These are phyloP conservation scores for Hymenotorrendiella dingleyae DNA, from an alignment of 2,329 filamentous ascomycete species.

Conservation along the genomic window DNA sequence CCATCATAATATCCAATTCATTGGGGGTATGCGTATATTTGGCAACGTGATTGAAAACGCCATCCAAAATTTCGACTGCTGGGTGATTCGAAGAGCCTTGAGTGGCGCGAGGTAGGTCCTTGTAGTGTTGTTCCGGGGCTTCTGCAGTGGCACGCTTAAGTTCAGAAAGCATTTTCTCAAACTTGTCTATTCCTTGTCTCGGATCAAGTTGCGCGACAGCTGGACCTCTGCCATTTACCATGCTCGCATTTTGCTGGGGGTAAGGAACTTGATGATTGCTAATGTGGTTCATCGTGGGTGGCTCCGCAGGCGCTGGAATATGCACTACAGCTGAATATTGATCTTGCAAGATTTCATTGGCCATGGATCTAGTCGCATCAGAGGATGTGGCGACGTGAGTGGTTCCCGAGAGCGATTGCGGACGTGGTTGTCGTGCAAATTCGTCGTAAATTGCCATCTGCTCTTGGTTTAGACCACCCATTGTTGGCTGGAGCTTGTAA, in stretches of 20 bases:
- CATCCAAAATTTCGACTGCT: slow-evolving; percentile 59
- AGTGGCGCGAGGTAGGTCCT: slow-evolving; percentile 52
- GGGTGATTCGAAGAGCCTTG: too few relatives aligned
- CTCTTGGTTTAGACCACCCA: slow-evolving; percentile 75
- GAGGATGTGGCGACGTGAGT: slow-evolving; percentile 52
- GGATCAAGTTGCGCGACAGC: slow-evolving; percentile 39
- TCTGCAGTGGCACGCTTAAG: slow-evolving; percentile 48
- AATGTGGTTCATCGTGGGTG: slow-evolving; percentile 45
- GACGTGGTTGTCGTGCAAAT: slow-evolving; percentile 79
- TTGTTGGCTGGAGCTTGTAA: slow-evolving; percentile 72
- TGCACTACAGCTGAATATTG: slow-evolving; percentile 52
- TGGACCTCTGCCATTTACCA: slow-evolving; percentile 48
- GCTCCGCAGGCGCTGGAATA: slow-evolving; percentile 54
- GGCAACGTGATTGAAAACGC: slow-evolving; percentile 56
- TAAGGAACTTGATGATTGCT: slow-evolving; percentile 50
- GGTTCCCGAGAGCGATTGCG: slow-evolving; percentile 48
- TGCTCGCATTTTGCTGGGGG: slow-evolving; percentile 42
- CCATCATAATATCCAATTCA: slow-evolving; percentile 52
- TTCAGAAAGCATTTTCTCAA: slow-evolving; percentile 53
- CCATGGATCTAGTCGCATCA: slow-evolving; percentile 54
- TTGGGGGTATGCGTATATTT: slow-evolving; percentile 57
- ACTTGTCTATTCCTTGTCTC: slow-evolving; percentile 46
- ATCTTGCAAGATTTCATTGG: slow-evolving; percentile 60
- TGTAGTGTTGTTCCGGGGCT: slow-evolving; percentile 53
- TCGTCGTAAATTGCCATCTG: slow-evolving; percentile 97